Evolutionary conservation across 2,329 filamentous ascomycete genomes (phyloP).

Genomic region (Cladosporium sp.): DNA sequence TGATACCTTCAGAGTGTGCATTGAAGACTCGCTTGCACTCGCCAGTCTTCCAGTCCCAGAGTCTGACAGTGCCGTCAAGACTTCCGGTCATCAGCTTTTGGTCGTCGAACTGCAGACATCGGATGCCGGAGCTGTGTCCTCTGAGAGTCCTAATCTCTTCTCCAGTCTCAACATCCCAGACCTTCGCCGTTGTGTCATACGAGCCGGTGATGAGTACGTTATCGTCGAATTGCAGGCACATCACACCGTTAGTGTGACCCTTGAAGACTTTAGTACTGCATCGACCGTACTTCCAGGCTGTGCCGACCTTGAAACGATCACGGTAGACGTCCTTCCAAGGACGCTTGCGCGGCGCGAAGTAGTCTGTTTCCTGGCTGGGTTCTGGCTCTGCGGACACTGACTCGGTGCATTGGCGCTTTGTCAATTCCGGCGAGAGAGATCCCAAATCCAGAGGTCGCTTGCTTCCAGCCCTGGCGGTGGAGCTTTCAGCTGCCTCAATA

Average conservation of each 20-base stretch:
- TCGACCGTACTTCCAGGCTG: slow-evolving; percentile 94
- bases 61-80: slow-evolving; percentile 78
- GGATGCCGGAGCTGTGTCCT: slow-evolving; percentile 78
- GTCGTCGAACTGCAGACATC: slow-evolving; percentile 89
- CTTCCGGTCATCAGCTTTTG: slow-evolving; percentile 86
- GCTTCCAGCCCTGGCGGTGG: background rate
- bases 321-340: slow-evolving; percentile 98
- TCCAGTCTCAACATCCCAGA: slow-evolving; percentile 90
- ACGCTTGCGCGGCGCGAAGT: slow-evolving; percentile 51
- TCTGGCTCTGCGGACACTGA: slow-evolving; percentile 15
- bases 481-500: background rate
- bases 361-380: slow-evolving; percentile 23
- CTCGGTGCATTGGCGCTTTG: slow-evolving; percentile 24
- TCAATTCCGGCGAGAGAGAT: slow-evolving; percentile 21
- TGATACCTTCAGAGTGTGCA: slow-evolving; percentile 76
- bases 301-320: slow-evolving; percentile 90
- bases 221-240: slow-evolving; percentile 76
- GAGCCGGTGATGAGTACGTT: slow-evolving; percentile 89
- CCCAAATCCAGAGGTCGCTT: slow-evolving; percentile 16
- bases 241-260: slow-evolving; percentile 84
- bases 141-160: slow-evolving; percentile 77
- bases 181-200: slow-evolving; percentile 91
- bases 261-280: slow-evolving; percentile 80
- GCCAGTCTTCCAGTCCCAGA: slow-evolving; percentile 97
- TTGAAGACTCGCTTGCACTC: slow-evolving; percentile 76